Evolutionary conservation across 2,329 filamentous ascomycete genomes (phyloP), one percentile per base, ranked within the genome.

Genomic region (Hypoxylon sp.): DNA sequence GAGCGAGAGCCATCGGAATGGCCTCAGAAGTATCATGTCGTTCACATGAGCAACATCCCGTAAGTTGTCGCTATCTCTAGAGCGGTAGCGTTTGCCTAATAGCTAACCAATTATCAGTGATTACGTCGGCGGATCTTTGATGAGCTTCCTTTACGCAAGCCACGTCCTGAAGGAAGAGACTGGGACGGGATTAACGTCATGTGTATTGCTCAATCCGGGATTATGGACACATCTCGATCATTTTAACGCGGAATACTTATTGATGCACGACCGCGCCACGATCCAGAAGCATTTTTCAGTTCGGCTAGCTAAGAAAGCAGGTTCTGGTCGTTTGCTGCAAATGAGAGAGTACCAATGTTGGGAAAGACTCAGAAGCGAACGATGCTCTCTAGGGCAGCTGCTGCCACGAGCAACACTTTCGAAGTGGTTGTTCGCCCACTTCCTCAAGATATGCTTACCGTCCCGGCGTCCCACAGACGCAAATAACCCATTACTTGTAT

Each of bases 1-100:
- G 31, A 31, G 5, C 54, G 6, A 47, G 57, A 15, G 50, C 48
- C n/a, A 50, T 69, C 15, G 13, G 59, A 31, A 1, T 79, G 75
- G 67, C 77, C 75, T 2, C 57, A 60, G 8, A 61, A 48, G 13
- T 78, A 76, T 55, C 75, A 78, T 50, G 54, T 72, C 6, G 74
- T 78, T 7, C 73, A 77, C 39, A 70, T 76, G 73, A 78, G 75
- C 71, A 78, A 78, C 37, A 71, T 77, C 17, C 76, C 76, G 72
- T 76, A 69, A 61, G 73, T 74, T 39, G 35, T 47, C 32, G 24
- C 46, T 39, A 13, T 31, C 13, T 37, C 32, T 53, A 17, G 11
- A 19, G 39, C 15, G 39, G 29, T 10, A n/a, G 17, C n/a, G 3
- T 1, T 17, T 13, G 42, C 58, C 32, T 37, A 32, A 13, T 13